These are phyloP conservation scores for Leptodermis oblonga DNA, from an alignment of 257 asterid species.

Conservation along the genomic window DNA sequence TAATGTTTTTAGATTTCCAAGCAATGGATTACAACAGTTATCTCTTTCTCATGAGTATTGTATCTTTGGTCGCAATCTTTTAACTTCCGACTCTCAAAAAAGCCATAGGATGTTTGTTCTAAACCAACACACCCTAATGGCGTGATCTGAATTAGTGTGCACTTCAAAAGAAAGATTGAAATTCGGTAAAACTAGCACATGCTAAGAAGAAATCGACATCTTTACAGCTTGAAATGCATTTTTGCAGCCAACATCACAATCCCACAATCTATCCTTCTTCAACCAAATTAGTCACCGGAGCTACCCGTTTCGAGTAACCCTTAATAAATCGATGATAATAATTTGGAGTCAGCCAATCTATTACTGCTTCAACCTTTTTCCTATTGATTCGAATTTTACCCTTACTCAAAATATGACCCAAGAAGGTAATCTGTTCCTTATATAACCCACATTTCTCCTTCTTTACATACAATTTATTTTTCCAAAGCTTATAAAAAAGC, in stretches of 20 bases:
- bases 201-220: no score
- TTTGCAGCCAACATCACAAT: no score
- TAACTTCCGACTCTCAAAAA: neutral
- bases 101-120: neutral
- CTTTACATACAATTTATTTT: neutral
- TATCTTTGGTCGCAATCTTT: neutral
- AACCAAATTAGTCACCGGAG: no score
- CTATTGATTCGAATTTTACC: neutral
- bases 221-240: no score
- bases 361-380: neutral
- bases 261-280: no score
- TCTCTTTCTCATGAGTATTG: neutral
- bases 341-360: no score
- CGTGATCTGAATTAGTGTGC: neutral
- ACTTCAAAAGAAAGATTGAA: conserved; percentile 16
- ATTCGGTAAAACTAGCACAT: neutral
- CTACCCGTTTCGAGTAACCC: no score
- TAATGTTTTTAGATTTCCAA: neutral
- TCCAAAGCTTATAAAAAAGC: neutral
- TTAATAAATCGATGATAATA: no score
- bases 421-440: neutral
- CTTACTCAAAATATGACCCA: neutral
- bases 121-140: neutral
- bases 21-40: neutral
- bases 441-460: neutral